Percentiles rank a stretch among this genome's conserved stretches.
phyloP scores from a whole-genome alignment of 768 basidiomycete genomes.

The Galerina marginata region DNA sequence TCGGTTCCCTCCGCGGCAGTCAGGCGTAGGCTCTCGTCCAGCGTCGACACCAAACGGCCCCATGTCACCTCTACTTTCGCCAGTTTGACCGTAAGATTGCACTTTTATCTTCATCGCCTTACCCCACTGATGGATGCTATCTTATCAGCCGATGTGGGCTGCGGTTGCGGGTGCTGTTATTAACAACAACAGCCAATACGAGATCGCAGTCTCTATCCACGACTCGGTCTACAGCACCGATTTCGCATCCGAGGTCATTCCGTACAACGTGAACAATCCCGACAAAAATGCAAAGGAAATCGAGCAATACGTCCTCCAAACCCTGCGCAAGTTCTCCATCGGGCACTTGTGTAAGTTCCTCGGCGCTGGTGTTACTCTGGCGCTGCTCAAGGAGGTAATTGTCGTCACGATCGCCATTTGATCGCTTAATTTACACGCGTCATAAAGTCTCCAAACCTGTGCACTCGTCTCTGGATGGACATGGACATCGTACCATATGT shows the following conservation, averaged over 20 bases:
- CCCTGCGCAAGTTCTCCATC: constrained; percentile 70
- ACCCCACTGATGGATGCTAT: constrained; percentile 22
- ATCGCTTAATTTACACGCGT: constrained; percentile 23
- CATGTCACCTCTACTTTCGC: constrained; percentile 59
- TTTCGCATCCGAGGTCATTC: constrained; percentile 63
- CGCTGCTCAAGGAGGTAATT: constrained; percentile 70
- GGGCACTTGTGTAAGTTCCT: constrained; percentile 89
- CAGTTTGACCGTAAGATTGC: constrained; percentile 64
- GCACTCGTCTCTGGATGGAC: constrained; percentile 84
- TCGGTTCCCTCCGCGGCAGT: constrained; percentile 68
- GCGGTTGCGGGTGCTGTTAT: constrained; percentile 71
- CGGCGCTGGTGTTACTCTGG: constrained; percentile 78
- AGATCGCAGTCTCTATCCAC: constrained; percentile 81
- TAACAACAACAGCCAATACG: constrained; percentile 64
- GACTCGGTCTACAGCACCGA: constrained; percentile 88
- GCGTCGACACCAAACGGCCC: constrained; percentile 53
- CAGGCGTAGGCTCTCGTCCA: constrained; percentile 72
- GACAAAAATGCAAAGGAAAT: constrained; percentile 64
- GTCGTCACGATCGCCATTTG: constrained; percentile 15
- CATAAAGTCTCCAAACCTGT: constrained; percentile 74
- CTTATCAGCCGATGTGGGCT: constrained; percentile 83
- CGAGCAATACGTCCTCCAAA: constrained; percentile 66
- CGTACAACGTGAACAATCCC: constrained; percentile 55
- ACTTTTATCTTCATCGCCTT: constrained; percentile 18
- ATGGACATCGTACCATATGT: constrained; percentile 85